These are phyloP conservation scores for Clonostachys chloroleuca DNA, from an alignment of 2,329 filamentous ascomycete genomes.

Conservation along the genomic window DNA sequence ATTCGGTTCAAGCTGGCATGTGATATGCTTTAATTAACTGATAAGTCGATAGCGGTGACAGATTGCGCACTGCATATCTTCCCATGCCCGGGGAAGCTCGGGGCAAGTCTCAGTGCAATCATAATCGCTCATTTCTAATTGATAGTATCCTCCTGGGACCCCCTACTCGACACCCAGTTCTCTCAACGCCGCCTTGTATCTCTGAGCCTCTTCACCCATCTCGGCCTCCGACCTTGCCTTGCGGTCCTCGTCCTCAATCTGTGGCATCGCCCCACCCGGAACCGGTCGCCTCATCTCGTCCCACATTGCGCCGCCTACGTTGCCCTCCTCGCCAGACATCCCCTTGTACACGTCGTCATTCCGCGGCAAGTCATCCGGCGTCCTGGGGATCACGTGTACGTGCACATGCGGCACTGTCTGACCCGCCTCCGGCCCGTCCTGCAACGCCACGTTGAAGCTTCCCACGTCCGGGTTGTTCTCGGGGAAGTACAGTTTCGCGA, in stretches of 20 bases:
- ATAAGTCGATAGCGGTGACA: neutral
- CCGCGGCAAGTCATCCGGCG: constrained; percentile 44
- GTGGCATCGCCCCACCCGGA: constrained; percentile 56
- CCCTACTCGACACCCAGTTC: constrained; percentile 28
- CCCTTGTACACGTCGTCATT: constrained; percentile 74
- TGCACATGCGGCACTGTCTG: constrained; percentile 95
- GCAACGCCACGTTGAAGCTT: constrained; percentile 90
- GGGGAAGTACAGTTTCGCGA: constrained; percentile 54
- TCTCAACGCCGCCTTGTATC: constrained; percentile 50
- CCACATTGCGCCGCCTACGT: constrained; percentile 69
- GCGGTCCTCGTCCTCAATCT: constrained; percentile 68
- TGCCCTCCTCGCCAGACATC: constrained; percentile 81
- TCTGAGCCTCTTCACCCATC: constrained; percentile 74
- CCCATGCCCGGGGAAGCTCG: neutral
- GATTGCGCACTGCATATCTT: neutral
- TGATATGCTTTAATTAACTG: neutral
- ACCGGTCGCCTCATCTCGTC: constrained; percentile 50
- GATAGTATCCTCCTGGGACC: neutral
- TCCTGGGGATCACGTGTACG: constrained; percentile 82
- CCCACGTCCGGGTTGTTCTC: constrained; percentile 52
- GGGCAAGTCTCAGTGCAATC: neutral
- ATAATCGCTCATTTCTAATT: too few species aligned
- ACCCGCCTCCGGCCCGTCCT: constrained; percentile 85
- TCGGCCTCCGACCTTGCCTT: constrained; percentile 64
- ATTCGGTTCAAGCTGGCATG: neutral